Base-by-base conservation (phyloP, 2,329 filamentous ascomycete genomes). In the Akanthomyces uredinophilus region DNA sequence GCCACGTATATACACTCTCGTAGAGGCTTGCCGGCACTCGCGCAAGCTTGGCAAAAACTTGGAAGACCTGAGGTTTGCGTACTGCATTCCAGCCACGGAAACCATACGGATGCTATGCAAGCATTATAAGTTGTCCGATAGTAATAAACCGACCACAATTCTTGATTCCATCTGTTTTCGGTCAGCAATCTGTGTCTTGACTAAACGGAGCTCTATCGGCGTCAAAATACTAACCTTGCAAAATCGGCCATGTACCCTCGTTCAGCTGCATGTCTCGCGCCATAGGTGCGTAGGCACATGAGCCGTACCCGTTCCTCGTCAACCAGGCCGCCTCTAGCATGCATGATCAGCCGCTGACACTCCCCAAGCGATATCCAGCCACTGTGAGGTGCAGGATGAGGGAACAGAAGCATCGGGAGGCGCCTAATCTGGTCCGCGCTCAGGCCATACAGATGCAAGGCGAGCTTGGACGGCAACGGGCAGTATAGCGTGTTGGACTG, bases 341-440 rank as follows among this genome's bases (percentile, higher is more conserved):
- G 35, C 3, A 46, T 56, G 11, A 54, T 22, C 1, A 24, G 27
- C 4, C 20, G 7, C 14, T 22, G 2, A 6, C 27, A 6, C 27
- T 29, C 4, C 4, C 6, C 6, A 29, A 29, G 3, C 4, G 27
- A 29, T 29, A 29, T 3, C 3, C 3, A 6, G 6, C 27, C 6
- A 29, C 27, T 29, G 27, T 4, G 3, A 3, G 4, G 6, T 29
- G 27, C 27, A 41, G 46, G 46, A 0, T 5, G 0, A 5, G 54
- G 54, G 6, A 47, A 27, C 0, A 11, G 4, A 3, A 47, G 6
- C 4, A 2, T 6, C 0, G 41, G 41, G 2, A 56, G 27, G 2
- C 13, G 3, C 4, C 1, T 2, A 4, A 56, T 18, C 8, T 11
- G 5, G 18, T 18, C 3, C 6, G 2, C 5, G 5, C 3, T 1